phyloP scores from a whole-genome alignment of 2,329 filamentous ascomycete genomes.

The Exophiala spinifera region DNA sequence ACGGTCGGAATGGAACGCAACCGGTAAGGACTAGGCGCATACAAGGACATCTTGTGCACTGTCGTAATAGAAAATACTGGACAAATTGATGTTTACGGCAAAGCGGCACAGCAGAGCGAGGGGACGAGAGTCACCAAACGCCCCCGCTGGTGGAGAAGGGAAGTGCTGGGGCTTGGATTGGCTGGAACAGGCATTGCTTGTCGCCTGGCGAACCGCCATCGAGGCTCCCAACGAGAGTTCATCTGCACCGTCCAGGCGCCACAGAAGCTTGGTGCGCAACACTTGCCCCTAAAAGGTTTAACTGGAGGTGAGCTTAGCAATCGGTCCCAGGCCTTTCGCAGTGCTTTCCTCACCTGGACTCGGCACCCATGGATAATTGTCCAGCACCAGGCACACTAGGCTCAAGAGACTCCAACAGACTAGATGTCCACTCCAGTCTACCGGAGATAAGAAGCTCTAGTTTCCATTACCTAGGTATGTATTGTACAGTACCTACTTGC shows the following conservation, averaged over 20 bases:
- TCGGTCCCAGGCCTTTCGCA: not conserved
- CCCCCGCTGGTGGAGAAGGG: not conserved
- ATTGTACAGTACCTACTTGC: too few species aligned
- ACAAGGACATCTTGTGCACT: constrained; percentile 15
- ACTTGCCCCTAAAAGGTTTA: not conserved
- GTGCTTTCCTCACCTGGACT: too few species aligned
- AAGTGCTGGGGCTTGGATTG: not conserved
- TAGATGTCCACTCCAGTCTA: too few species aligned
- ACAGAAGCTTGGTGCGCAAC: not conserved
- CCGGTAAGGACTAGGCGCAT: constrained; percentile 19
- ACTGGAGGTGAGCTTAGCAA: not conserved
- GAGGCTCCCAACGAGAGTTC: not conserved
- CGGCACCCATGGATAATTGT: not conserved
- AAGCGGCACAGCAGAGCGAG: constrained; percentile 13
- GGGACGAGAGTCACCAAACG: not conserved
- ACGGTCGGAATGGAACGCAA: constrained; percentile 11
- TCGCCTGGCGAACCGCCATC: not conserved
- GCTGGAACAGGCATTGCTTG: not conserved
- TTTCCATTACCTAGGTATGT: too few species aligned
- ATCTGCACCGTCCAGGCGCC: not conserved
- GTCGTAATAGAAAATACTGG: constrained; percentile 15
- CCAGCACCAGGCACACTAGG: too few species aligned
- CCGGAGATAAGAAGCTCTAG: too few species aligned
- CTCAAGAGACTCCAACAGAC: not conserved
- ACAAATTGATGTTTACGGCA: constrained; percentile 8